Conservation (phyloP, 352 stramenopile genomes). For the Phytophthora fragariae region DNA sequence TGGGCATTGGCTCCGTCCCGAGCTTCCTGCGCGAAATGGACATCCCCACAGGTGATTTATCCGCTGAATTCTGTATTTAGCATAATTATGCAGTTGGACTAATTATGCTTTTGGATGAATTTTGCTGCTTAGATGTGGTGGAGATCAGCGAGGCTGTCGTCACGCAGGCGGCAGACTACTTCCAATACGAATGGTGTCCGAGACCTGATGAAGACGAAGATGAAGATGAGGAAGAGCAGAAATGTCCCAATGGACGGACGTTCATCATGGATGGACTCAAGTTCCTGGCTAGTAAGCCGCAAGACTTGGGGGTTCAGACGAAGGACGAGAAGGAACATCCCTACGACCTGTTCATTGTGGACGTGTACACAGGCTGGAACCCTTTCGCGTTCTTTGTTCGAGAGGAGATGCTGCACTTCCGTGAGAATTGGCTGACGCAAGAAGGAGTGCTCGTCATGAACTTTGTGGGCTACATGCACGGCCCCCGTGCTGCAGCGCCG, state of each 20-base stretch:
- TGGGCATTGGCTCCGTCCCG: conserved; percentile 77
- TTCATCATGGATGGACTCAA: conserved; percentile 73
- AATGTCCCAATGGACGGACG: conserved; percentile 59
- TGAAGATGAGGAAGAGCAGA: conserved; percentile 12
- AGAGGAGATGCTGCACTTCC: conserved; percentile 61
- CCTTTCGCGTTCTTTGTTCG: conserved; percentile 73
- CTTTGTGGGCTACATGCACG: conserved; percentile 78
- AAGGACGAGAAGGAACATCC: conserved; percentile 16
- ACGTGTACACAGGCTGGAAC: conserved; percentile 81
- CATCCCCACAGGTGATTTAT: conserved; percentile 58
- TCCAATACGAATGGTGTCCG: conserved; percentile 72
- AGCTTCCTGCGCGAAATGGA: conserved; percentile 66
- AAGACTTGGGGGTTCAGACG: conserved; percentile 16
- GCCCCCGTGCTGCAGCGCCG: conserved; percentile 52
- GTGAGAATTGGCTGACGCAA: conserved; percentile 58
- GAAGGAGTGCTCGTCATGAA: conserved; percentile 80
- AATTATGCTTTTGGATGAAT: neutral
- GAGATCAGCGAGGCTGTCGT: conserved; percentile 80
- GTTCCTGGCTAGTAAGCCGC: conserved; percentile 57
- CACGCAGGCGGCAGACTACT: conserved; percentile 68
- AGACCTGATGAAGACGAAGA: conserved; percentile 7
- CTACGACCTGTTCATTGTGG: conserved; percentile 72
- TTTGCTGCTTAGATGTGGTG: conserved; percentile 58
- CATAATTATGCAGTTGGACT: conserved; percentile 1
- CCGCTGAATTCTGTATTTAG: neutral